Evolutionary conservation across 257 asterid genomes (phyloP).

Genomic region (Penstemon barbatus): DNA sequence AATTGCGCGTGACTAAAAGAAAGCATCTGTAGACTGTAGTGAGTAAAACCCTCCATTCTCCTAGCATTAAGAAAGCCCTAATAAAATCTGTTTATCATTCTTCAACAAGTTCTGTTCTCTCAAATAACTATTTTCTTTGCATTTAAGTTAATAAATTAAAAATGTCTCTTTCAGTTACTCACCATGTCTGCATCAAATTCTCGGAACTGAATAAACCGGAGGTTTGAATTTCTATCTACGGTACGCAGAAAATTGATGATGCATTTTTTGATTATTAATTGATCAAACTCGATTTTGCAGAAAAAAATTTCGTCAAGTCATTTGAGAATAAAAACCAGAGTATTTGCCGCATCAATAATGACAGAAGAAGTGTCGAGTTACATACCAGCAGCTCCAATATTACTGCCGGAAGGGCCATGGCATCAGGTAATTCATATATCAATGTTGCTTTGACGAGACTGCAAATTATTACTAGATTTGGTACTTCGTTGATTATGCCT

Average conservation of each 20-base stretch:
- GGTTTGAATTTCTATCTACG: conserved; percentile 34
- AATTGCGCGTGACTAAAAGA: too few species aligned
- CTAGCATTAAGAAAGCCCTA: neutral
- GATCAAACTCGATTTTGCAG: conserved; percentile 40
- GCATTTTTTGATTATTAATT: neutral
- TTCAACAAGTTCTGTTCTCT: neutral
- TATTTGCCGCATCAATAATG: conserved; percentile 46
- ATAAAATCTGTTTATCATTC: neutral
- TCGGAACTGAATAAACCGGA: conserved; percentile 34
- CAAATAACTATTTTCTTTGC: neutral
- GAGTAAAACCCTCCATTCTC: neutral
- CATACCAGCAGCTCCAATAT: conserved; percentile 91
- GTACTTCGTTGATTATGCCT: conserved; percentile 1
- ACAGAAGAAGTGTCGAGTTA: conserved; percentile 49
- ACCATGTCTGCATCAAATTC: conserved; percentile 40
- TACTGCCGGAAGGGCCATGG: conserved; percentile 91
- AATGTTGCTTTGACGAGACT: conserved; percentile 15
- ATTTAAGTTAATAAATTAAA: neutral
- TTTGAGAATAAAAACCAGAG: conserved; percentile 37
- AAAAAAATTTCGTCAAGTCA: conserved; percentile 26
- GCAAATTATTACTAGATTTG: neutral
- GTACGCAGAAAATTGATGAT: neutral
- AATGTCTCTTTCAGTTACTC: conserved; percentile 49
- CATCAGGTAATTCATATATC: conserved; percentile 49
- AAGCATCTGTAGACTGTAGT: neutral